Base-by-base conservation (phyloP, 2,329 filamentous ascomycete species). In the Claviceps sp. region DNA sequence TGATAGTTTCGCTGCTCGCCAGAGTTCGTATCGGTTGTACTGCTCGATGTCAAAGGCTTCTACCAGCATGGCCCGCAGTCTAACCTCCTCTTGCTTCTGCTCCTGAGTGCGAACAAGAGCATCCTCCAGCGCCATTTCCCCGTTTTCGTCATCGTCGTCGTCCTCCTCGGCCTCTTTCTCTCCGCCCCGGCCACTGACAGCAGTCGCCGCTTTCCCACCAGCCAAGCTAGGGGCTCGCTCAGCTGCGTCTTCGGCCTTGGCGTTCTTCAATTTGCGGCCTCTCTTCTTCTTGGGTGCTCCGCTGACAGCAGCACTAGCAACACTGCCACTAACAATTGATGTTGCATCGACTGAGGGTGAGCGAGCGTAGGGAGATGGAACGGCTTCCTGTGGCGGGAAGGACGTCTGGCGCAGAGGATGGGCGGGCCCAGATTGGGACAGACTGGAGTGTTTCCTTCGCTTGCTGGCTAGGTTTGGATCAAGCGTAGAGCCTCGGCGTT, bases 391-490 rank as follows among this genome's bases (percentile, higher is more conserved):
- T 26, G 86, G 85, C 0, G 86, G 85, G 62, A 89, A 93, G 0
- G 86, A 89, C 4, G 88, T 90, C 62, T 89, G 85, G 41, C 87
- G 85, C 1, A 93, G 78, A 1, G 84, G 85, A 57, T 88, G 85
- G 0, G 77, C 72, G 1, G 78, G 77, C 16, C 62, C 59, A 7
- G 78, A 79, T 8, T 74, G 70, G 3, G 82, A 82, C 57, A 81
- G 71, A 56, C 68, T 77, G 13, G 84, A 88, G 5, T 82, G 75
- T 63, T 90, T 90, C 62, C 86, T 83, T 47, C 84, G 82, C 64
- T 88, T 88, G 47, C 72, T 66, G 2, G 68, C 70, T 46, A 73
- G 69, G 10, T 73, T 69, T 51, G 76, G 75, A 49, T 76, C 74
- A 52, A 83, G 66, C 19, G 77, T 74, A 47, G 75, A 73, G 1